A percentile compares a stretch with the other conserved stretches of the same genome.
These are phyloP conservation scores for Neoboletus magnificus DNA, from an alignment of 768 basidiomycete species.

Conservation along the genomic window DNA sequence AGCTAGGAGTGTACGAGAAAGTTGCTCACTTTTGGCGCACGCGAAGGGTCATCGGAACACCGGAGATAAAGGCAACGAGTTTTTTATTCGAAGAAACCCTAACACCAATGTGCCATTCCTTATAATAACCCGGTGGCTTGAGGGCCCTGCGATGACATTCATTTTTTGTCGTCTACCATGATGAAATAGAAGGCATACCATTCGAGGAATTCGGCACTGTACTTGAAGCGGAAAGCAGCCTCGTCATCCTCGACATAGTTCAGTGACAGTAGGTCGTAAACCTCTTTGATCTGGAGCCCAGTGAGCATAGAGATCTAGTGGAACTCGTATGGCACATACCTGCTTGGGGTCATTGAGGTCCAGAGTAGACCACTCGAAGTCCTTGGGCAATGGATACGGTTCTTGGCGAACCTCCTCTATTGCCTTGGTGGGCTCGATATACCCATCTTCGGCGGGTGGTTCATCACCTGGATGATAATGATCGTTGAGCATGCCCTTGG, in stretches of 20 bases:
- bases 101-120: constrained; percentile 96
- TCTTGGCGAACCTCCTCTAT: constrained; percentile 82
- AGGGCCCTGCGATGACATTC: constrained; percentile 64
- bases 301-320: not conserved
- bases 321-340: constrained; percentile 36
- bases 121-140: constrained; percentile 87
- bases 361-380: constrained; percentile 87
- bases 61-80: constrained; percentile 95
- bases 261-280: constrained; percentile 85
- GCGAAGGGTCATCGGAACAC: constrained; percentile 82
- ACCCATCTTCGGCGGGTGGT: constrained; percentile 71
- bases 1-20: not conserved
- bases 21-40: constrained; percentile 81
- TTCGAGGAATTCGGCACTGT: constrained; percentile 88
- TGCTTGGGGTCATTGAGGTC: constrained; percentile 76
- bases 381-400: constrained; percentile 82
- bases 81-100: constrained; percentile 88
- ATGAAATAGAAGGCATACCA: constrained; percentile 52
- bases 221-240: constrained; percentile 95
- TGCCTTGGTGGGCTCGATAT: constrained; percentile 79
- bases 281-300: constrained; percentile 69
- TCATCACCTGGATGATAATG: constrained; percentile 50
- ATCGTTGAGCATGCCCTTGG: not conserved
- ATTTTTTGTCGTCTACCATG: not conserved
- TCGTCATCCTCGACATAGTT: constrained; percentile 98